Evolutionary conservation across 305 asterid genomes (phyloP), one percentile per base, ranked within the genome.

Genomic region (Fraxinus nigra): DNA sequence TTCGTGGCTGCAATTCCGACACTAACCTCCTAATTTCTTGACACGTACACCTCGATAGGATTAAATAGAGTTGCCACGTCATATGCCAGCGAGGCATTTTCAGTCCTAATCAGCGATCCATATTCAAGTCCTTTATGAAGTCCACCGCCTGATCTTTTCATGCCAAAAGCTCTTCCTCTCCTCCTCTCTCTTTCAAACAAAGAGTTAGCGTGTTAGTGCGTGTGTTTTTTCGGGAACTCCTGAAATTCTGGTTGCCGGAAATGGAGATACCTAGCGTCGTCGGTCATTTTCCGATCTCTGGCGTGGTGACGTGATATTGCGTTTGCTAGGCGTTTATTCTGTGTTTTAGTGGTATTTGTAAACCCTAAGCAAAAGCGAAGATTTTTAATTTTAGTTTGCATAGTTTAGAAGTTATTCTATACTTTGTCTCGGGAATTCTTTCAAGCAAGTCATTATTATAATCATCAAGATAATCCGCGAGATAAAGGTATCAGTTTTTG

Each of bases 371-470:
- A 77, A 82, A 88, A 80, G 59, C 85, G 65, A 84, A 70, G 32
- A 67, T 13, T 46, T 48, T 70, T 14, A 33, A 30, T 63, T 78
- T 82, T 77, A 61, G 79, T 73, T 89, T 56, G 86, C 90, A 56
- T 85, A 73, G 73, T 84, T 84, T 79, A 30, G 87, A 89, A 89
- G 96, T 85, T 86, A 88, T 87, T 85, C 84, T 90, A 83, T 81
- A 90, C 91, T 86, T 88, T 87, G 87, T 85, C 81, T 82, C 48
- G 75, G 82, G 76, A 83, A 65, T 82, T 72, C 81, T 78, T 76
- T 81, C 83, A 56, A 80, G 74, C 77, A 89, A 79, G 77, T 79
- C 79, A 79, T 81, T 79, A 26, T 73, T 83, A 70, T 76, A 73
- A 80, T 51, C 20, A 76, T 79, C 13, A 24, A 69, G 78, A 43